Evolutionary conservation across 495 filamentous ascomycete genomes (phyloP), one percentile per base, ranked within the genome.

Genomic region (Penicillium malachiteum): DNA sequence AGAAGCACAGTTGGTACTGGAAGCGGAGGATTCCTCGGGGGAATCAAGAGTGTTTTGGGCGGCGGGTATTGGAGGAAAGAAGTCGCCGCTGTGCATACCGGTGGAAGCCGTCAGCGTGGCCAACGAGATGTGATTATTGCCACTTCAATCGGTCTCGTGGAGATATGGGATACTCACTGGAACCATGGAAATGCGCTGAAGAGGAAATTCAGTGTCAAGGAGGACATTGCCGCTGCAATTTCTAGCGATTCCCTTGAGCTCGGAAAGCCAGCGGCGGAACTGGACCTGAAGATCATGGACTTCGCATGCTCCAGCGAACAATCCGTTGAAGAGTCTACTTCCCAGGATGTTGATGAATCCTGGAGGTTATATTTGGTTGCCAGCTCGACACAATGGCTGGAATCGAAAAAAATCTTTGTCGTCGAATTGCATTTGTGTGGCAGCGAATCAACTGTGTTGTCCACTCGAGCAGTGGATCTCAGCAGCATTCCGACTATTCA

Each of bases 161-260:
- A 94, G 54, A 80, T 86, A 10, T 98, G 94, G 94, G 87, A 89
- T 64, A 78, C 96, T 5, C 90, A 90, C 63, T 87, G 92, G 69
- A 87, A 89, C 35, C 92, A 92, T 30, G 87, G 81, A 16, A 80
- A 82, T 52, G 71, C 74, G 4, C 66, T 84, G 38, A 80, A 77
- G 56, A 73, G 69, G 46, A 79, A 84, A 46, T 70, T 77, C 18
- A 78, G 85, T 61, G 62, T 76, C 9, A 75, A 76, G 55, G 54
- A 67, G 5, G 65, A 77, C n/a, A 56, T 84, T 32, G 40, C 48
- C 40, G 51, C 58, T 0, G 59, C 54, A 6, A 33, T 56, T 18
- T 48, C 54, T 32, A 11, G 60, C 10, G 57, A 74, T 26, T 57
- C 63, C 1, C 48, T 50, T 10, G 35, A 58, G 2, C 35, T 31